Evolutionary conservation across 208 protist species (phyloP).

Genomic region (Acanthamoeba royreba): DNA sequence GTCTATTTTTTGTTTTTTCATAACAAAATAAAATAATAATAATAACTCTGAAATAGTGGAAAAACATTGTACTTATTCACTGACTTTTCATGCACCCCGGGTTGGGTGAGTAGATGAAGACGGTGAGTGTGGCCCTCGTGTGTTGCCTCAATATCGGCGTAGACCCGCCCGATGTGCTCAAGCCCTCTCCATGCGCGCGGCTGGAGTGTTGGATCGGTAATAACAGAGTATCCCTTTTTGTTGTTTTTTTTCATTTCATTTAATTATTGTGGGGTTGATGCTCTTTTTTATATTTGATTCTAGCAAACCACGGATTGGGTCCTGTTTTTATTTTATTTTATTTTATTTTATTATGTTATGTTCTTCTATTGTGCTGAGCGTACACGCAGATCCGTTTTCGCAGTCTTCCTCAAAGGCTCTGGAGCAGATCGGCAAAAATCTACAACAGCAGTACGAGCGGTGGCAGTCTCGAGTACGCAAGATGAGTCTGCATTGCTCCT

Average conservation of each 20-base stretch:
- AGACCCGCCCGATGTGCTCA: conserved; percentile 95
- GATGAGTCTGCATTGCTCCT: neutral
- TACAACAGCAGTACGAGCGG: conserved; percentile 91
- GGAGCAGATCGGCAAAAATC: conserved; percentile 89
- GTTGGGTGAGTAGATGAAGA: conserved; percentile 80
- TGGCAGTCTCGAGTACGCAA: conserved; percentile 80
- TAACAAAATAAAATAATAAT: no score
- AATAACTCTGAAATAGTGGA: neutral
- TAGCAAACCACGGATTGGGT: no score
- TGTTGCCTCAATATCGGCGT: conserved; percentile 97
- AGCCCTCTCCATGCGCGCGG: conserved; percentile 92
- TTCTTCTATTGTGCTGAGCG: neutral
- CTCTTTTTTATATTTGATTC: neutral
- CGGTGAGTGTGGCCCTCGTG: conserved; percentile 87
- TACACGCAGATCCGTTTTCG: conserved; percentile 59
- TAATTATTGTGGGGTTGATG: neutral
- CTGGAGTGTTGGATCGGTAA: conserved; percentile 97
- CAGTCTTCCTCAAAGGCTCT: conserved; percentile 75
- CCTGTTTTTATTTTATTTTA: neutral
- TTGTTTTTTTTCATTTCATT: neutral
- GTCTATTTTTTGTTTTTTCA: no score
- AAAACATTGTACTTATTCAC: neutral
- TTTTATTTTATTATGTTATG: neutral
- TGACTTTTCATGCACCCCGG: neutral
- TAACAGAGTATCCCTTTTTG: conserved; percentile 23